Base-by-base conservation (phyloP, 2,329 filamentous ascomycete species). In the Colletotrichum lindemuthianum region DNA sequence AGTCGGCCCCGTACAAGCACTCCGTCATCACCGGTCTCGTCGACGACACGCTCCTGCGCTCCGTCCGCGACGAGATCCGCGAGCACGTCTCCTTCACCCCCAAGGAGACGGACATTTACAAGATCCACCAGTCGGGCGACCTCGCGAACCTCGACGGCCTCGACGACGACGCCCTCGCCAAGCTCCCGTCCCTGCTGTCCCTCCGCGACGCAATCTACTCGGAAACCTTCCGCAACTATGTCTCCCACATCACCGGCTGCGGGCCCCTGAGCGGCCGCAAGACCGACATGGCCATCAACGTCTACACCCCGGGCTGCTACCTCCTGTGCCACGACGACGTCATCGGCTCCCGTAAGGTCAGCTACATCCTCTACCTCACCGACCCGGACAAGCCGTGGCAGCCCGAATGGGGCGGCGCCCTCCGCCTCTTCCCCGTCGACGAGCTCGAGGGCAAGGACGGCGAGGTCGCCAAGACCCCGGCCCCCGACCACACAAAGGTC, bases 71-170 rank as follows among this genome's bases (percentile, higher is more conserved):
- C 73, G 96, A 99, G 81, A 95, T 98, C 77, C 90, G 90, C 77
- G 85, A 91, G 70, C 94, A 97, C 74, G 92, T 99, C 70, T 90
- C 92, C 70, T 99, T 99, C 81, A 97, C 96, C 11, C 94, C 94
- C 71, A 99, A 99, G 78, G 96, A 99, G 79, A 99, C 96, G 51
- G 96, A 99, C 77, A 99, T 99, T 72, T 99, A 99, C 86, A 97
- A 96, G 80, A 98, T 99, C 74, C 94, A 97, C 84, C 96, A 99
- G 82, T 98, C 95, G 5, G 96, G 96, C 69, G 96, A 99, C 76
- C 86, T 99, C 39, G 96, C 96, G 50, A 99, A 99, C 79, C 88
- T 99, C 63, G 95, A 97, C 78, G 96, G 96, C 32, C 87, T 99
- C 47, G 92, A 97, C 67, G 90, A 96, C 74, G 89, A 90, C 8